Base-by-base conservation (phyloP, 129 eudicot species). In the Centrapalus pauciflorus region DNA sequence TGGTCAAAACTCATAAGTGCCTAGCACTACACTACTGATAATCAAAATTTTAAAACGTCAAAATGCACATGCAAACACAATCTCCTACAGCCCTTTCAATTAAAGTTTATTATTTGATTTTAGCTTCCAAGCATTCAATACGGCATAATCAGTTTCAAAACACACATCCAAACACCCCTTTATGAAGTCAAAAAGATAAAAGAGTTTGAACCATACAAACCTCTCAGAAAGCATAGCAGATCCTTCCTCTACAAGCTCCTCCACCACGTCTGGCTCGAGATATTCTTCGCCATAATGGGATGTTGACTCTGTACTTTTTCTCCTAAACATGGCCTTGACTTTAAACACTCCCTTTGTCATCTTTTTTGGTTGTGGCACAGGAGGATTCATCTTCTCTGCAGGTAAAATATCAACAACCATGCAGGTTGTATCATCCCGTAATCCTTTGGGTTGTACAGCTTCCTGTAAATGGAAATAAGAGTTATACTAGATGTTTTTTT, bases 391-490 rank as follows among this genome's bases (percentile, higher is more conserved):
- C 78, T 94, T 94, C 64, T 86, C 94, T 16, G 88, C 82, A 26
- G 88, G 95, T 54, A 67, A 72, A 66, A 94, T 74, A 79, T 89
- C 95, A 59, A 94, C 84, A 32, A 94, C 97, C 78, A 94, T 84
- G 82, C 99, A 94, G 29, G 99, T 94, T 64, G 99, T 94, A 75
- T 94, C 99, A 62, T 94, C 99, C 45, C 91, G 76, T 49, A 94
- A 81, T 62, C 99, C 99, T 83, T 87, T 89, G 16, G 80, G 77
- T 43, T 80, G 84, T 46, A 94, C 90, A 38, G 99, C 90, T 81
- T 84, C 99, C 99, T 94, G 78, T 60, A 58, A 67, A 74, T 5
- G 43, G 23, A 33, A 48, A 10, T 5, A 24, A 6, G 29, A 29
- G n/a, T 41, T n/a, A 58, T 41, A 58, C 51, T 35, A 66, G 43